Evolutionary conservation across 768 basidiomycete species (phyloP).

Genomic region (Leccinum olivaceopallidum): DNA sequence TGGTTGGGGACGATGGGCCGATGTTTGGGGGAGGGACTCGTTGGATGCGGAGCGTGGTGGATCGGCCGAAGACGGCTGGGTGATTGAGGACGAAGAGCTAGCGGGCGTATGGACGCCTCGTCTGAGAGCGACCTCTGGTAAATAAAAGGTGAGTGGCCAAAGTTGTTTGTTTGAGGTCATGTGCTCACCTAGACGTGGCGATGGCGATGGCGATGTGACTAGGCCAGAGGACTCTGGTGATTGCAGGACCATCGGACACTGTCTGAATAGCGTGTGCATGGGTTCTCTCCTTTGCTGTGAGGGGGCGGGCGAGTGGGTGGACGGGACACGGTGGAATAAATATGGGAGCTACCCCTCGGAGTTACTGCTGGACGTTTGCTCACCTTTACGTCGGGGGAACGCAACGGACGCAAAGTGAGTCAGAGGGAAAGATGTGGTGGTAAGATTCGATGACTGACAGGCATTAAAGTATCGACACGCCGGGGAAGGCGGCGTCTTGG

Average conservation of each 20-base stretch:
- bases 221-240: neutral
- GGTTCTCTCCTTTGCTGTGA: neutral
- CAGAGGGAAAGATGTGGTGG: neutral
- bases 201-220: neutral
- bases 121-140: neutral
- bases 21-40: neutral
- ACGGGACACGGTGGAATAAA: neutral
- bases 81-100: neutral
- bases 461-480: conserved; percentile 3
- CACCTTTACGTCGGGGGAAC: neutral
- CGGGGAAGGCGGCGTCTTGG: neutral
- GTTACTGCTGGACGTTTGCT: neutral
- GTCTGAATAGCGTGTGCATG: conserved; percentile 2
- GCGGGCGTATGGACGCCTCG: neutral
- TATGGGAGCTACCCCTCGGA: neutral
- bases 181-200: conserved; percentile 12
- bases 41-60: neutral
- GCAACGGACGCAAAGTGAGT: neutral
- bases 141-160: conserved; percentile 2
- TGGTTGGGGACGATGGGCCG: neutral
- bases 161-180: neutral
- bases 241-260: neutral
- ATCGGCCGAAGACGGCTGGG: neutral
- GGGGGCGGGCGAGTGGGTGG: neutral
- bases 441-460: neutral